phyloP scores from a whole-genome alignment of 225 moss, liverwort and hornwort species.

The Pseudisothecium myosuroides region DNA sequence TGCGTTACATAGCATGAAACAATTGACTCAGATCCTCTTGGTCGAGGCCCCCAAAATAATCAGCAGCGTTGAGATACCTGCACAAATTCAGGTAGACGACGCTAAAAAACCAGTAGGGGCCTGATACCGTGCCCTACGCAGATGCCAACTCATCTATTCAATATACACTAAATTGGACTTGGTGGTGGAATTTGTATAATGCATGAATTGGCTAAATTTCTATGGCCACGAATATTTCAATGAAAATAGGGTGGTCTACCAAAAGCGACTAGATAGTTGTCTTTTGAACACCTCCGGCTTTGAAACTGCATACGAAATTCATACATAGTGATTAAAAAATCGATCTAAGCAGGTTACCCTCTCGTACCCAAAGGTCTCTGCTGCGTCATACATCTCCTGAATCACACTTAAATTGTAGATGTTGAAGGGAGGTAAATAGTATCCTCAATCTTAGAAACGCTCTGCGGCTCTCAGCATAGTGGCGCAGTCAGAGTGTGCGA shows the following conservation, averaged over 20 bases:
- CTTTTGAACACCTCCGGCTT: neutral
- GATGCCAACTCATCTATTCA: neutral
- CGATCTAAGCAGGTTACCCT: neutral
- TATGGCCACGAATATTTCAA: neutral
- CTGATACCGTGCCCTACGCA: neutral
- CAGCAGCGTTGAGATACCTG: slow-evolving; percentile 47
- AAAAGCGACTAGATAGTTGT: neutral
- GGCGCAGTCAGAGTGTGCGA: neutral
- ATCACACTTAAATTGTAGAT: neutral
- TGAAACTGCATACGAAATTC: neutral
- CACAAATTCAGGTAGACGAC: neutral
- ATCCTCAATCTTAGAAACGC: neutral
- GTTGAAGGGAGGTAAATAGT: neutral
- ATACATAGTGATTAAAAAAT: neutral
- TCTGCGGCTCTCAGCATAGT: neutral
- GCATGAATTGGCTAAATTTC: neutral
- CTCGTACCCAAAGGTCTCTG: neutral
- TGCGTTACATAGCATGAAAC: slow-evolving; percentile 48
- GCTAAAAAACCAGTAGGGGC: too few relatives aligned
- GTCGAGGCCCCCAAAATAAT: slow-evolving; percentile 51
- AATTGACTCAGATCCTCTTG: slow-evolving; percentile 50
- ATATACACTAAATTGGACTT: neutral
- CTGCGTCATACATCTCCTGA: neutral
- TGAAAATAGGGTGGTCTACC: neutral
- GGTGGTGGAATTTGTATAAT: neutral